Base-by-base conservation (phyloP, 305 asterid species). In the Vinca major region DNA sequence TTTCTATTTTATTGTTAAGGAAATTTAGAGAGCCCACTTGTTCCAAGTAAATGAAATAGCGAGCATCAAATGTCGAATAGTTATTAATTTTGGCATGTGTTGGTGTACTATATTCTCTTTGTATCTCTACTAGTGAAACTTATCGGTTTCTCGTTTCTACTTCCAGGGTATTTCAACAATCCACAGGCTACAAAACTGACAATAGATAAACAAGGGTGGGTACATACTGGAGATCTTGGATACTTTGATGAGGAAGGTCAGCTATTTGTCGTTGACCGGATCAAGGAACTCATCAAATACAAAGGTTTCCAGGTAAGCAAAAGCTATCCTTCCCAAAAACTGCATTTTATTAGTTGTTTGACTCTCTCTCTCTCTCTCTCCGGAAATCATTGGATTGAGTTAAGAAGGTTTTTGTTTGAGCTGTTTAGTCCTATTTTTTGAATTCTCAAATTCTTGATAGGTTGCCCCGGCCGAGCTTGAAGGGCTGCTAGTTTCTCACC, bases 391-490 rank as follows among this genome's bases (percentile, higher is more conserved):
- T 26, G 33, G 33, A 26, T 26, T 26, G 33, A 26, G 33, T 26
- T 26, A 26, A 26, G 1, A 26, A 26, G 33, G 33, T 26, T 26
- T 26, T 26, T 26, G n/a, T 26, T 26, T 26, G 33, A 26, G 33
- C 33, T 26, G 33, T 3, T n/a, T 62, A 16, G 9, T 63, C 50
- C 40, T 55, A 17, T 40, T 51, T 37, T 47, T 53, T 48, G 20
- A 11, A 49, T 51, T 48, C n/a, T 39, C 71, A 12, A 16, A 50
- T 66, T 26, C 68, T 71, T 76, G 47, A 58, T 80, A 92, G 98
- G 95, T 92, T 73, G 97, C 98, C 75, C 98, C 98, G 65, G 98
- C 98, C 0, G 98, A 92, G 86, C 96, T 92, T 37, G 98, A 92
- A 81, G 96, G 94, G 61, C 83, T 93, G 67, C 96, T 93, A 33